Conservation (phyloP, 306 rosid species). For the Vicia villosa region DNA sequence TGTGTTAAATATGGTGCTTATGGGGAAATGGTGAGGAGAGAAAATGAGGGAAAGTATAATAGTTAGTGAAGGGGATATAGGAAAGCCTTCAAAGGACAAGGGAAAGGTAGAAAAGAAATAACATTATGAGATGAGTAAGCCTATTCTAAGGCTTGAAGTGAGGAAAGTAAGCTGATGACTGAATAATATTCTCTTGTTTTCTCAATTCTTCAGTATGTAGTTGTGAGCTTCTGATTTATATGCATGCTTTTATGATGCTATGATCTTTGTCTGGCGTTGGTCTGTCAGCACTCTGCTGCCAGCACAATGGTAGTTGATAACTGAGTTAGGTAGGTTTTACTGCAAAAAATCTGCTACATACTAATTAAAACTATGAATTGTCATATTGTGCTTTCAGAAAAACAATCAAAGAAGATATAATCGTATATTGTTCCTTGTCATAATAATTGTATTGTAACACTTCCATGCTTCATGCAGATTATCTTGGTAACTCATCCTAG, state of each 20-base stretch:
- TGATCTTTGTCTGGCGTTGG: not conserved
- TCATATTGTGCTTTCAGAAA: slow-evolving; percentile 19
- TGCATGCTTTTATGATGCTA: not conserved
- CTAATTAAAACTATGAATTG: no score
- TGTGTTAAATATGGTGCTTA: no score
- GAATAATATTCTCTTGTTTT: not conserved
- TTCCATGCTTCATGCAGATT: slow-evolving; percentile 54
- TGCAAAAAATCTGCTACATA: no score
- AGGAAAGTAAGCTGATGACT: not conserved
- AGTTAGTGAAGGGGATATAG: no score
- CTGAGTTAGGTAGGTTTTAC: no score
- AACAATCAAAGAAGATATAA: not conserved
- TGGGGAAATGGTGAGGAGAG: no score
- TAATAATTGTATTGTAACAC: slow-evolving; percentile 7
- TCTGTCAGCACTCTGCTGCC: not conserved
- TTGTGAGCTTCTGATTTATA: not conserved
- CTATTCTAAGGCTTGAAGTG: not conserved
- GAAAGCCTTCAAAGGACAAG: no score
- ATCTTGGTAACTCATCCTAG: slow-evolving; percentile 92
- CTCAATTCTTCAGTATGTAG: not conserved
- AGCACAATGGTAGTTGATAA: no score
- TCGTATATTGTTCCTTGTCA: not conserved
- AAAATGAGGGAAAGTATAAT: no score
- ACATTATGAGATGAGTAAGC: not conserved
- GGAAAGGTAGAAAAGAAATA: no score